These are phyloP conservation scores for Aspergillus ruber DNA, from an alignment of 2,329 filamentous ascomycete genomes.

Conservation along the genomic window DNA sequence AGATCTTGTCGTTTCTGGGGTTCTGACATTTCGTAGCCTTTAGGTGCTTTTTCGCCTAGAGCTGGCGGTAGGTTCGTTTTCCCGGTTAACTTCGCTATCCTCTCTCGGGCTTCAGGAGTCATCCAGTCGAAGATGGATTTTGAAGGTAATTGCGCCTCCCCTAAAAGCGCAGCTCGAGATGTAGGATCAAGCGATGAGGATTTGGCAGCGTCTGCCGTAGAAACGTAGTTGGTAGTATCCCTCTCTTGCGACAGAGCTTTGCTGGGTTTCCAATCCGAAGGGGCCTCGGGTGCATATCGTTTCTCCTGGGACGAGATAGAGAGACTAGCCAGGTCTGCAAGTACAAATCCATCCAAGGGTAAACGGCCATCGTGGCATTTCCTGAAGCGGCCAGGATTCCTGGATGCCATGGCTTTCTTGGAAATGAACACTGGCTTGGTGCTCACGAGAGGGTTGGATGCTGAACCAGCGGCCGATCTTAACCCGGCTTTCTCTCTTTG, in stretches of 20 bases:
- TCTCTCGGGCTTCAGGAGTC: slow-evolving; percentile 67
- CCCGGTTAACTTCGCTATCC: slow-evolving; percentile 68
- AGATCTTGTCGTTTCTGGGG: slow-evolving; percentile 56
- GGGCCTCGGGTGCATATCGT: slow-evolving; percentile 39
- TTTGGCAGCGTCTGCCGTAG: slow-evolving; percentile 71
- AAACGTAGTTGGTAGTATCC: slow-evolving; percentile 47
- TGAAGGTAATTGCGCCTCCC: slow-evolving; percentile 72
- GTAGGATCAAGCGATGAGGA: slow-evolving; percentile 68
- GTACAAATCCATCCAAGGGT: slow-evolving; percentile 72
- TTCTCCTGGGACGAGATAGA: slow-evolving; percentile 41
- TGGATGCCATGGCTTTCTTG: slow-evolving; percentile 50
- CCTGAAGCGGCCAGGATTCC: slow-evolving; percentile 46
- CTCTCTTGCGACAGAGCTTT: slow-evolving; percentile 39
- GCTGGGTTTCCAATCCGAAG: slow-evolving; percentile 63
- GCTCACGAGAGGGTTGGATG: slow-evolving; percentile 57
- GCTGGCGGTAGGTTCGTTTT: slow-evolving; percentile 71
- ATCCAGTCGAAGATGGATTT: slow-evolving; percentile 97
- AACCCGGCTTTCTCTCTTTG: slow-evolving; percentile 21
- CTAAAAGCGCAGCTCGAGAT: slow-evolving; percentile 70
- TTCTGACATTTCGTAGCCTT: slow-evolving; percentile 57
- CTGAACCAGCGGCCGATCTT: slow-evolving; percentile 36
- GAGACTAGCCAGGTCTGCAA: slow-evolving; percentile 51
- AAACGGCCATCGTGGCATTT: slow-evolving; percentile 79
- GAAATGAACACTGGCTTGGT: slow-evolving; percentile 70
- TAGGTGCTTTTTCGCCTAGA: slow-evolving; percentile 63